A percentile compares a stretch with the other conserved stretches of the same genome.
Evolutionary conservation across 2,329 filamentous ascomycete species (phyloP).

Genomic region (Botrytis galanthina): DNA sequence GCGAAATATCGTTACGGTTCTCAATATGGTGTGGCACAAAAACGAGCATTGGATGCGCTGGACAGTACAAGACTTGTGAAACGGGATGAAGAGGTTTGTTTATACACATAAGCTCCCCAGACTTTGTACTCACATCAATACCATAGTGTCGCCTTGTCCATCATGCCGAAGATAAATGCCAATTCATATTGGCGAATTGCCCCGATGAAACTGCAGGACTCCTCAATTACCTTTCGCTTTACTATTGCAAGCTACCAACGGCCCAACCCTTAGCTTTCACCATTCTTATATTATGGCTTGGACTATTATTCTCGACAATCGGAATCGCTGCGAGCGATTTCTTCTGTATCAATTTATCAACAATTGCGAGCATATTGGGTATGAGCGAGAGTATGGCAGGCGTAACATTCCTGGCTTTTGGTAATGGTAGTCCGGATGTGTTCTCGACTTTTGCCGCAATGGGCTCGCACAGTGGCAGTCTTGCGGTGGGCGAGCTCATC

Average conservation of each 20-base stretch:
- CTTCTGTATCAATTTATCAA: conserved; percentile 94
- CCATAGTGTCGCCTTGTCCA: conserved; percentile 76
- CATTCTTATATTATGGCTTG: conserved; percentile 78
- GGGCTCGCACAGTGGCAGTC: conserved; percentile 92
- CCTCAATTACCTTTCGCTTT: conserved; percentile 82
- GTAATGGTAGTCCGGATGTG: conserved; percentile 96
- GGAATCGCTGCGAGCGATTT: conserved; percentile 98
- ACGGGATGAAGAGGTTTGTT: conserved; percentile 38
- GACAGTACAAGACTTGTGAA: conserved; percentile 33
- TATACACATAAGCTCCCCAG: not conserved
- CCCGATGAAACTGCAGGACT: conserved; percentile 86
- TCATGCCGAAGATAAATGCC: conserved; percentile 74
- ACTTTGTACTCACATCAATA: conserved; percentile 12
- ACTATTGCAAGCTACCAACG: conserved; percentile 75
- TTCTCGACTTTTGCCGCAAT: conserved; percentile 99
- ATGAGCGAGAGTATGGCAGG: conserved; percentile 95
- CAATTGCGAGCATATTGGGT: conserved; percentile 82
- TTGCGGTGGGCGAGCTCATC: conserved; percentile 92
- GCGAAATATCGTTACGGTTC: conserved; percentile 34
- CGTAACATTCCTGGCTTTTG: conserved; percentile 94
- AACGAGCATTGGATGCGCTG: conserved; percentile 31
- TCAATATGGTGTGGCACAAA: conserved; percentile 34
- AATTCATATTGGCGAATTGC: conserved; percentile 80
- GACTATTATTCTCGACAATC: conserved; percentile 90
- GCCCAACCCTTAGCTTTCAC: conserved; percentile 75